Base-by-base conservation (phyloP, 805 yeast species). In the Spathaspora arborariae region DNA sequence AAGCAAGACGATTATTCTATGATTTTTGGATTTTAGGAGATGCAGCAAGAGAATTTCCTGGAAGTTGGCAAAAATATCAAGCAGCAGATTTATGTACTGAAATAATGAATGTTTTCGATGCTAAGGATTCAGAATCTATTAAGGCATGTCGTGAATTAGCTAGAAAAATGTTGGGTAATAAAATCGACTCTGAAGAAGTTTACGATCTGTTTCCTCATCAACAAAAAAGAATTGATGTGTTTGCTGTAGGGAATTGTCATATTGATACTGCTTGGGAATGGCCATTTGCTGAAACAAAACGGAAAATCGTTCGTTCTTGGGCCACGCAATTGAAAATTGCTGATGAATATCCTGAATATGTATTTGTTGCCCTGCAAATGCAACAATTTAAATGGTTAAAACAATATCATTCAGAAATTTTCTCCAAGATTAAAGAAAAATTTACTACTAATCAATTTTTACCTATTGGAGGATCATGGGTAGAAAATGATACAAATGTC, bases 231-330 rank as follows among this genome's bases (percentile, higher is more conserved):
- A 65, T 79, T 48, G 82, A 84, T 47, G 96, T 91, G 9, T 85
- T 72, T 64, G 96, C 88, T 7, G 77, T 94, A 53, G 99, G 99
- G 38, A 88, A 94, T 63, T 94, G 98, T 63, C 98, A 91, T 64
- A 91, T 91, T 56, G 99, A 92, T 60, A 92, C 98, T 15, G 98
- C 98, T 13, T 92, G 99, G 99, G 74, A 90, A 48, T 92, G 99
- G 99, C 98, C 97, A n/a, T 92, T 85, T 72, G 97, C 96, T 2
- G 97, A 94, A 63, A 89, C 98, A 1, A 84, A 87, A 56, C 79
- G 98, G 44, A 92, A 92, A 61, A 81, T 92, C 46, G 96, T 91
- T 2, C 78, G 99, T 53, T 88, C 96, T 5, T 92, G 98, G 98
- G 84, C 96, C 0, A 81, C 96, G 8, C 99, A 92, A 68, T 71